A percentile compares a stretch with the other conserved stretches of the same genome.
phyloP scores from a whole-genome alignment of 2,329 filamentous ascomycete species.

The Sporothrix protearum region DNA sequence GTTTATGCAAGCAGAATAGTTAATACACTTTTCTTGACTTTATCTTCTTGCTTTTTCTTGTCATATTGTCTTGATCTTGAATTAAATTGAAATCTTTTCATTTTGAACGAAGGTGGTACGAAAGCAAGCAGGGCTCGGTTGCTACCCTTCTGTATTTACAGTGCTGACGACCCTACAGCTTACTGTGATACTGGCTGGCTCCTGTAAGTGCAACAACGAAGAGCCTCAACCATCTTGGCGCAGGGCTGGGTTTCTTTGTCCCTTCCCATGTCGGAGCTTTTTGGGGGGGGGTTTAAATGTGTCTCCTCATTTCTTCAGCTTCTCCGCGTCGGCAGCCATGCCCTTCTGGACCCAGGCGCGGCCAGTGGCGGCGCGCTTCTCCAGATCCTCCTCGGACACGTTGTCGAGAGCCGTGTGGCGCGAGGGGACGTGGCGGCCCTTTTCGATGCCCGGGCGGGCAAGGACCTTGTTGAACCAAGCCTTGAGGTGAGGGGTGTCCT shows the following conservation, averaged over 20 bases:
- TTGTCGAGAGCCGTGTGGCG: conserved; percentile 55
- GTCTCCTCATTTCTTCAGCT: neutral
- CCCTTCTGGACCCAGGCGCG: conserved; percentile 60
- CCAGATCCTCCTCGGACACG: conserved; percentile 44
- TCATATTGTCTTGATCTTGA: too few species aligned
- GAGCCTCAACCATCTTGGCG: neutral
- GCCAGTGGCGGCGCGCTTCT: conserved; percentile 48
- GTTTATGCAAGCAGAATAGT: too few species aligned
- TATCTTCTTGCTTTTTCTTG: too few species aligned
- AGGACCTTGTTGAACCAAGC: conserved; percentile 73
- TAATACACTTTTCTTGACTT: too few species aligned
- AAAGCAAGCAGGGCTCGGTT: neutral
- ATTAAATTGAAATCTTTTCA: neutral
- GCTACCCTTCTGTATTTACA: conserved; percentile 3
- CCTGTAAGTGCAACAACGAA: neutral
- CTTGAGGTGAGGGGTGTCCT: conserved; percentile 71
- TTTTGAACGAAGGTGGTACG: too few species aligned
- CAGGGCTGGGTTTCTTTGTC: neutral
- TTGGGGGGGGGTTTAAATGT: too few species aligned
- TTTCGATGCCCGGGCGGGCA: conserved; percentile 67
- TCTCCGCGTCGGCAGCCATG: conserved; percentile 59
- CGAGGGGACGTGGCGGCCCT: conserved; percentile 64
- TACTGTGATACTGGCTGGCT: neutral
- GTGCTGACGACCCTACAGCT: conserved; percentile 2
- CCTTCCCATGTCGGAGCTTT: too few species aligned